These are phyloP conservation scores for Nelumbo lutea DNA, from an alignment of 164 flowering plant species.

Conservation along the genomic window DNA sequence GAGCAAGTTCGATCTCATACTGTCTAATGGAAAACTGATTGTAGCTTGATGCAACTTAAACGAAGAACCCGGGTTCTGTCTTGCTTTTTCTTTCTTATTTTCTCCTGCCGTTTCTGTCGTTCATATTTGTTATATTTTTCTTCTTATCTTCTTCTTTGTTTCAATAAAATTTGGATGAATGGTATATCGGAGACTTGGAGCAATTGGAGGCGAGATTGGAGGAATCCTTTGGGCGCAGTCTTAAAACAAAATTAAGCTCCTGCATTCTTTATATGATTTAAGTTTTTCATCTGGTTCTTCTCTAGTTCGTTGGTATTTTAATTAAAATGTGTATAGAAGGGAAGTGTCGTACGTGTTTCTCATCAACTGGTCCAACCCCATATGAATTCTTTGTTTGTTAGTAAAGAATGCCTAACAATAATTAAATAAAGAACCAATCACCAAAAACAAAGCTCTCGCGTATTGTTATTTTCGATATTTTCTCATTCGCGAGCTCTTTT, in stretches of 20 bases:
- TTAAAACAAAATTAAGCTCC: slow-evolving; percentile 8
- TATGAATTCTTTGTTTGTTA: no score
- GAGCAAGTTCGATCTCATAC: slow-evolving; percentile 4
- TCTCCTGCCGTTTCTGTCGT: background rate
- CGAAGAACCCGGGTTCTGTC: slow-evolving; percentile 1
- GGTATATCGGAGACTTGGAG: slow-evolving; percentile 14
- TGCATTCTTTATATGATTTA: no score
- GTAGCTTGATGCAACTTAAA: slow-evolving; percentile 1
- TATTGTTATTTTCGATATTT: no score
- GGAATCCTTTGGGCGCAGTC: slow-evolving; percentile 27
- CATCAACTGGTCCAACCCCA: no score
- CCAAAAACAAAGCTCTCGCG: no score
- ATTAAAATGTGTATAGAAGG: no score
- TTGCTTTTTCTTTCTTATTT: slow-evolving; percentile 3
- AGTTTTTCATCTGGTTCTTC: no score
- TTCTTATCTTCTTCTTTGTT: background rate
- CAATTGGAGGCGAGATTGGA: slow-evolving; percentile 36
- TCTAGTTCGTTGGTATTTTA: no score
- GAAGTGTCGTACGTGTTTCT: no score
- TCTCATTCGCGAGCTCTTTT: no score
- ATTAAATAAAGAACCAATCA: no score
- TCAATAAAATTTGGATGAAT: background rate
- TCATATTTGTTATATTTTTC: background rate
- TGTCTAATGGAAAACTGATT: background rate
- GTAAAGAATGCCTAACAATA: no score